Evolutionary conservation across 164 flowering plant species (phyloP).

Genomic region (Piper longum): DNA sequence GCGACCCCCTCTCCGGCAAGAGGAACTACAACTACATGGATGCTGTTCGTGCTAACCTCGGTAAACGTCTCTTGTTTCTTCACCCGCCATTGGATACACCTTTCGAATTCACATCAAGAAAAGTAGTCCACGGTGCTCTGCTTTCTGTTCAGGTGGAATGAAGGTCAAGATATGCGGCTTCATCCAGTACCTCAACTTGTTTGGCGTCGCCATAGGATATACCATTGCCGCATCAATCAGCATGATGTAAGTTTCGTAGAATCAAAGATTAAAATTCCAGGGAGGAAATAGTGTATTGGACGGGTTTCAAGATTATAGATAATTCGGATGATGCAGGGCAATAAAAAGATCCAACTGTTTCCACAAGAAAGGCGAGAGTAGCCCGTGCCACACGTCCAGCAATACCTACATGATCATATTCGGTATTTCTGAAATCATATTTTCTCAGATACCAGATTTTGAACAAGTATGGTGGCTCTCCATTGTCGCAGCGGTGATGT

Average conservation of each 20-base stretch:
- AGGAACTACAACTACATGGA: conserved; percentile 54
- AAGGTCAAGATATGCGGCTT: conserved; percentile 32
- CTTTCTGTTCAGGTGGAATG: conserved; percentile 22
- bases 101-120: background rate
- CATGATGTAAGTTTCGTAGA: conserved; percentile 26
- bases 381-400: conserved; percentile 27
- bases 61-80: conserved; percentile 9
- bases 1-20: conserved; percentile 37
- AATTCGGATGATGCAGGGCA: conserved; percentile 25
- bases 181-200: conserved; percentile 30
- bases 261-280: background rate
- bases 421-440: conserved; percentile 24
- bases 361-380: conserved; percentile 26
- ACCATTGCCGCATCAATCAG: conserved; percentile 46
- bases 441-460: conserved; percentile 47
- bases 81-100: too few species aligned
- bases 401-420: conserved; percentile 43
- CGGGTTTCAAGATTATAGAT: background rate
- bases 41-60: conserved; percentile 41
- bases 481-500: conserved; percentile 52
- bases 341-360: conserved; percentile 45
- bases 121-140: background rate
- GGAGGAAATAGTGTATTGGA: background rate
- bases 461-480: conserved; percentile 59
- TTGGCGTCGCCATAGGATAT: conserved; percentile 41